These are phyloP conservation scores for Psophocarpus tetragonolobus DNA, from an alignment of 306 rosid species.

Conservation along the genomic window DNA sequence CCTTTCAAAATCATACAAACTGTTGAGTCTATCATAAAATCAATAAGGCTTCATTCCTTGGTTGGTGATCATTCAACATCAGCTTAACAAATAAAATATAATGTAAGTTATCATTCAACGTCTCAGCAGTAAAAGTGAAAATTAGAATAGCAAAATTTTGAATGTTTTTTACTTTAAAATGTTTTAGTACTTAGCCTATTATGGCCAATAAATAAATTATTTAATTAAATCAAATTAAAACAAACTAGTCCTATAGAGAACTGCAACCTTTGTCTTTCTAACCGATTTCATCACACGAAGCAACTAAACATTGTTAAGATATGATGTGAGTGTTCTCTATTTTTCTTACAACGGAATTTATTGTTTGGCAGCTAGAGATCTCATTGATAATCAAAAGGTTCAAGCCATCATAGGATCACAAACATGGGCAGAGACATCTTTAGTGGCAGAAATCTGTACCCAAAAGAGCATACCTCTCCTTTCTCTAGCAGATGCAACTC, in stretches of 20 bases:
- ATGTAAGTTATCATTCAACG: background rate
- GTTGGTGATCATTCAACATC: background rate
- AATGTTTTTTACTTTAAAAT: background rate
- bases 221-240: background rate
- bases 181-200: background rate
- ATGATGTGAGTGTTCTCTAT: background rate
- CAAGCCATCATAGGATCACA: slow-evolving; percentile 47
- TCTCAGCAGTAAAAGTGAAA: background rate
- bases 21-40: no score
- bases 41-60: background rate
- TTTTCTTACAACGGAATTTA: background rate
- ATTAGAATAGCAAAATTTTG: background rate
- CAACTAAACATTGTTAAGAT: background rate
- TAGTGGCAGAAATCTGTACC: slow-evolving; percentile 39
- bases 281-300: background rate
- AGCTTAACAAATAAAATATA: background rate
- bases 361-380: slow-evolving; percentile 42
- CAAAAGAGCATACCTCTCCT: slow-evolving; percentile 38
- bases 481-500: slow-evolving; percentile 44
- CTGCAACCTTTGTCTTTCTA: background rate
- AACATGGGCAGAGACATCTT: slow-evolving; percentile 53
- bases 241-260: background rate
- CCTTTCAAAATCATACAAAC: no score
- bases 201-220: background rate
- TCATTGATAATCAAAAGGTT: slow-evolving; percentile 33